Evolutionary conservation across 1,284 basidiomycete species (phyloP), one percentile per base, ranked within the genome.

Genomic region (Apiotrichum veenhuisii): DNA sequence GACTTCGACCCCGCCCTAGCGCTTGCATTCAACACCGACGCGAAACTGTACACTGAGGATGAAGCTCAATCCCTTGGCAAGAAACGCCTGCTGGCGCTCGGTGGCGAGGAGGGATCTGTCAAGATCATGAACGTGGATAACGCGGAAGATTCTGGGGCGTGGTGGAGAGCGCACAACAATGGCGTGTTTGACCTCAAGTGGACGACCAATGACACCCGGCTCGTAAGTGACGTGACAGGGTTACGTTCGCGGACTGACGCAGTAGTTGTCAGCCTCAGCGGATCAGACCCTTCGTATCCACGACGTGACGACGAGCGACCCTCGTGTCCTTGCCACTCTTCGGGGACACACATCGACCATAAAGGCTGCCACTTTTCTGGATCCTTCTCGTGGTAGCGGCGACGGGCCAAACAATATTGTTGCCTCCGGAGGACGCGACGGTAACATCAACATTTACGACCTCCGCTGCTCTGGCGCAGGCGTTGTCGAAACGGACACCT

Each of bases 131-230:
- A 75, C 55, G 69, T 74, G 1, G 74, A 75, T 53, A 62, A 65
- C 23, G 33, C 14, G 2, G 46, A 48, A 1, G 46, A 18, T 23
- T 7, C 42, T 1, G 66, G 57, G 44, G 9, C 25, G n/a, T 72
- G 69, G 68, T 75, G 73, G 73, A 55, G 66, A 17, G 72, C 86
- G n/a, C 89, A 91, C 73, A 78, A 80, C 51, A 90, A 91, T 74
- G 85, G 89, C 45, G 81, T 92, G 50, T 92, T 90, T 84, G 88
- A 85, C 58, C 78, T 88, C 15, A 78, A 82, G 27, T 94, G 89
- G 88, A 87, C 88, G 0, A 68, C 80, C 0, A 80, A 83, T 40
- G 86, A 89, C 59, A 80, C 59, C 0, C 61, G 60, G 4, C 47
- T 78, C 7, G 75, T 77, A 48, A 57, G 73, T 69, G 11, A 10